Evolutionary conservation across 192 early-diverging fungal species (phyloP), one percentile per base, ranked within the genome.

Genomic region (Coemansia sp.): DNA sequence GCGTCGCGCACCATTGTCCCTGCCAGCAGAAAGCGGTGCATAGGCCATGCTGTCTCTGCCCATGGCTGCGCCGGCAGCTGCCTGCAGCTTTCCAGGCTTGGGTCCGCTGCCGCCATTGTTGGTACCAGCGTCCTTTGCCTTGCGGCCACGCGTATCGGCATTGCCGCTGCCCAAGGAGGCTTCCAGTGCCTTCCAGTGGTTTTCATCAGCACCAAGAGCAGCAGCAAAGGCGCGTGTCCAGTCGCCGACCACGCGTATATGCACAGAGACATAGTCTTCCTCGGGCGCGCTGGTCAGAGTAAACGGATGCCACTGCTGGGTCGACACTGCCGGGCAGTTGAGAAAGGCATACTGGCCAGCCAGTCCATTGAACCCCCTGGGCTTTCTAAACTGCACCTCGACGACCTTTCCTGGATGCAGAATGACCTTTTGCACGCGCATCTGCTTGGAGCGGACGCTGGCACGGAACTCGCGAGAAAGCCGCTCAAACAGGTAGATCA

Each of bases 271-370:
- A 51, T 90, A 92, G 65, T 88, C 86, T 66, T 94, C 92, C 71
- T 93, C 83, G 7, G 92, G 92, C 20, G 91, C 89, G 32, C 91
- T 92, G 20, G 92, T 93, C 54, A 94, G 83, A 12, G 92, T 94
- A 78, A 94, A 94, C 2, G 92, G 92, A 65, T 94, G 92, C 92
- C 92, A 93, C 75, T 93, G 87, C 74, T 85, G 85, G 38, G 84
- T 74, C 65, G 87, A 86, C 59, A 93, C 86, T 38, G 90, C 90
- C 1, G 92, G 92, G 58, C 91, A 91, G 74, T 80, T 87, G 45
- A 94, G 48, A 65, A 90, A 94, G 48, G 93, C 88, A 70, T 94
- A 94, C 85, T 94, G 92, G 33, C 92, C 92, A 20, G 92, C 87
- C 68, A 86, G 75, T 38, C 87, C 82, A 37, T 80, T 74, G 57